Evolutionary conservation across 306 rosid genomes (phyloP).

Genomic region (Alnus glutinosa): DNA sequence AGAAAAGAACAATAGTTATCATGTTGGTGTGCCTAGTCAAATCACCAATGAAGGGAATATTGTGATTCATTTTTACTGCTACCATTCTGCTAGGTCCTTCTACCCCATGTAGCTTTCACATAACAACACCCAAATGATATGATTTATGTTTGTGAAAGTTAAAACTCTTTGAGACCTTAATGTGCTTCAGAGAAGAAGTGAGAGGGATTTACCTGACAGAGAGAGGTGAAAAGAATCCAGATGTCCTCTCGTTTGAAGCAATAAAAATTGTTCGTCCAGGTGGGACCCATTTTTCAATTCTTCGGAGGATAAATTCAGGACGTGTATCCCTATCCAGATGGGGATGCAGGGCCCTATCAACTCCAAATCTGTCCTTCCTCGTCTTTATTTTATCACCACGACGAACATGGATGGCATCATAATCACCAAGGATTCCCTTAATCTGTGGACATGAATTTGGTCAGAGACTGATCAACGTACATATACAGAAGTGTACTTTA

Average conservation of each 20-base stretch:
- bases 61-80: conserved; percentile 7
- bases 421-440: conserved; percentile 57
- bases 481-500: background rate
- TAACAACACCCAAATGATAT: background rate
- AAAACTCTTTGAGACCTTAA: conserved; percentile 11
- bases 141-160: conserved; percentile 1
- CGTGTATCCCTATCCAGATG: conserved; percentile 94
- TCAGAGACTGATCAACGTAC: conserved; percentile 13
- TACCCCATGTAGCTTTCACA: background rate
- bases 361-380: conserved; percentile 88
- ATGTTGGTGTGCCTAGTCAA: background rate
- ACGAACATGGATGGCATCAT: conserved; percentile 93
- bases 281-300: conserved; percentile 88
- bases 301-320: conserved; percentile 69
- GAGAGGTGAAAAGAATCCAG: conserved; percentile 86
- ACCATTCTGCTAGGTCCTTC: conserved; percentile 2
- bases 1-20: background rate
- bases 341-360: conserved; percentile 73
- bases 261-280: conserved; percentile 79
- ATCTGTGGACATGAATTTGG: conserved; percentile 40
- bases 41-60: background rate
- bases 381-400: conserved; percentile 95
- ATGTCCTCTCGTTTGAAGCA: conserved; percentile 94
- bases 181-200: background rate
- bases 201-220: conserved; percentile 55